phyloP scores from a whole-genome alignment of 352 stramenopile genomes.

The Pythium grandisporangium region DNA sequence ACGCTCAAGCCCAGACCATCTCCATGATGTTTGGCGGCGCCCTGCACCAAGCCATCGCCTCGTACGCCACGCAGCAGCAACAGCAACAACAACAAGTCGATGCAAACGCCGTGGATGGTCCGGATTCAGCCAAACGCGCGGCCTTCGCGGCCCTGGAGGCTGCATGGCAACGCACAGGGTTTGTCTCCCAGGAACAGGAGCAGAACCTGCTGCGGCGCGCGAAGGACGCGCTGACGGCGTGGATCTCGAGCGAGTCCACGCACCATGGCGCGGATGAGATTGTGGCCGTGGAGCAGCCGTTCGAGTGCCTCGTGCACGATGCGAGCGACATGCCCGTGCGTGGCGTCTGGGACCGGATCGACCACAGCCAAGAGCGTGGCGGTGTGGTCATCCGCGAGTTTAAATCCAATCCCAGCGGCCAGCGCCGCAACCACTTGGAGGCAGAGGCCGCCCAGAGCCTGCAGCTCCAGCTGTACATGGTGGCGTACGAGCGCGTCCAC shows the following conservation, averaged over 20 bases:
- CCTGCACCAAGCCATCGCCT: slow-evolving; percentile 63
- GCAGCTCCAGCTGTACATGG: slow-evolving; percentile 80
- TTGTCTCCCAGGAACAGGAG: slow-evolving; percentile 8
- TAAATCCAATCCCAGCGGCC: slow-evolving; percentile 67
- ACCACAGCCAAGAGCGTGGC: slow-evolving; percentile 14
- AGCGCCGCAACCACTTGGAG: slow-evolving; percentile 28
- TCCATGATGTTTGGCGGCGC: slow-evolving; percentile 69
- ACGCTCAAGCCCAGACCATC: slow-evolving; percentile 14
- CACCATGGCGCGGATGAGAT: slow-evolving; percentile 20
- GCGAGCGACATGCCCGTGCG: slow-evolving; percentile 37
- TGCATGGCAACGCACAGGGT: slow-evolving; percentile 5
- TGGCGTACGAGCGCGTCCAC: slow-evolving; percentile 54
- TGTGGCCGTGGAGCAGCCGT: slow-evolving; percentile 48
- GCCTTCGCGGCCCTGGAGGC: background rate
- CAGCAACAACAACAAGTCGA: no score
- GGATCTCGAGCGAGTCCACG: no score
- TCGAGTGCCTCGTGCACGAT: slow-evolving; percentile 37
- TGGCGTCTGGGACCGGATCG: slow-evolving; percentile 75
- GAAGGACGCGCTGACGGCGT: no score
- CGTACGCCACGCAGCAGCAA: slow-evolving; percentile 19
- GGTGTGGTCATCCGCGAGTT: slow-evolving; percentile 67
- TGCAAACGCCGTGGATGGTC: no score
- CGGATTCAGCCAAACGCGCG: no score
- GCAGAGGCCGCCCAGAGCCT: slow-evolving; percentile 54
- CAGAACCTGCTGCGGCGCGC: no score